These are phyloP conservation scores for Xylaria bambusicola DNA, from an alignment of 495 filamentous ascomycete genomes.

Conservation along the genomic window DNA sequence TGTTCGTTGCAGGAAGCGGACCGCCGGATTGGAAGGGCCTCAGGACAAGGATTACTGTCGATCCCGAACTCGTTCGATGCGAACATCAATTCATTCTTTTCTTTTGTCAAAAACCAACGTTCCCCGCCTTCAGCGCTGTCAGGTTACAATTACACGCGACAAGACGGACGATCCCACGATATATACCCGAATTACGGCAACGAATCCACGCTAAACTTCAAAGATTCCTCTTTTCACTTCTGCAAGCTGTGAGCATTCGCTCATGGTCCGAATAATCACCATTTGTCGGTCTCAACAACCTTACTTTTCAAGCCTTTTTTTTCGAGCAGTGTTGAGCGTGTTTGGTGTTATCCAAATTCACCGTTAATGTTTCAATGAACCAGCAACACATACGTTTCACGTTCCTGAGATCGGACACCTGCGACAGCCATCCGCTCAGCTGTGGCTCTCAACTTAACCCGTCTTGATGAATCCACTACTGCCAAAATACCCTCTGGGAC, in stretches of 20 bases:
- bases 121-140: slow-evolving; percentile 28
- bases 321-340: slow-evolving; percentile 33
- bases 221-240: slow-evolving; percentile 20
- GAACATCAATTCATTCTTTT: slow-evolving; percentile 46
- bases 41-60: slow-evolving; percentile 18
- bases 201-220: slow-evolving; percentile 13
- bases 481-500: slow-evolving; percentile 18
- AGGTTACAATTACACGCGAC: slow-evolving; percentile 30
- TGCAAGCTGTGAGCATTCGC: slow-evolving; percentile 16
- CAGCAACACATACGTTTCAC: slow-evolving; percentile 18
- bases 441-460: slow-evolving; percentile 15
- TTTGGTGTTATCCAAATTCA: slow-evolving; percentile 29
- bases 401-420: neutral
- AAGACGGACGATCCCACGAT: slow-evolving; percentile 27
- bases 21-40: neutral
- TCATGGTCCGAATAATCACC: slow-evolving; percentile 18
- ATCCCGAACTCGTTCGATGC: slow-evolving; percentile 46
- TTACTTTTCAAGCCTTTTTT: slow-evolving; percentile 23
- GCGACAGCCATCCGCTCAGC: neutral
- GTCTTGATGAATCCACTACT: slow-evolving; percentile 20
- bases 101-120: slow-evolving; percentile 42
- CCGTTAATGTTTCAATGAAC: slow-evolving; percentile 34
- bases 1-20: slow-evolving; percentile 14
- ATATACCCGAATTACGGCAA: slow-evolving; percentile 21
- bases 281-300: slow-evolving; percentile 21